Evolutionary conservation across 768 basidiomycete genomes (phyloP).

Genomic region (Termitomyces sp.): DNA sequence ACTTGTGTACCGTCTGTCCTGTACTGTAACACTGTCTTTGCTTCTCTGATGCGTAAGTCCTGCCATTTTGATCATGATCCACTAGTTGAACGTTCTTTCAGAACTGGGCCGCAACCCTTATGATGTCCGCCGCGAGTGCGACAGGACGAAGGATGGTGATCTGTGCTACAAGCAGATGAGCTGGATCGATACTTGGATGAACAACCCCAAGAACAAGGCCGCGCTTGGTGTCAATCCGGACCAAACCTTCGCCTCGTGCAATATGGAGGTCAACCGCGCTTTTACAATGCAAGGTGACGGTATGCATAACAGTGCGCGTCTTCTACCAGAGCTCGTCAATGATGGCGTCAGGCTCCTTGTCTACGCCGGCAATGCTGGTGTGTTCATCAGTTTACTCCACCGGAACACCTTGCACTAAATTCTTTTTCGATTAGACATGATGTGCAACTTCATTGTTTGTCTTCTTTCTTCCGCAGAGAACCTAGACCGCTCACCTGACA

Average conservation of each 20-base stretch:
- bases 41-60: slow-evolving; percentile 64
- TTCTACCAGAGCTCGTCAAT: slow-evolving; percentile 80
- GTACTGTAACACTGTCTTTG: slow-evolving; percentile 79
- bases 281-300: slow-evolving; percentile 84
- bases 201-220: slow-evolving; percentile 71
- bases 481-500: not conserved
- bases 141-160: slow-evolving; percentile 63
- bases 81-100: slow-evolving; percentile 21
- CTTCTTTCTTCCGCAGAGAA: not conserved
- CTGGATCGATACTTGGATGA: slow-evolving; percentile 91
- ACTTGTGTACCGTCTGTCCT: slow-evolving; percentile 70
- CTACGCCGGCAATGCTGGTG: slow-evolving; percentile 85
- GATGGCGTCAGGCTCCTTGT: slow-evolving; percentile 82
- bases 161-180: slow-evolving; percentile 78
- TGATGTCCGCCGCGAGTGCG: slow-evolving; percentile 77
- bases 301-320: slow-evolving; percentile 74
- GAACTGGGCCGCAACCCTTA: slow-evolving; percentile 84
- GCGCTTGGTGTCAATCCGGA: slow-evolving; percentile 69
- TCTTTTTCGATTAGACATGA: slow-evolving; percentile 51
- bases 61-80: not conserved
- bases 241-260: slow-evolving; percentile 67
- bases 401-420: not conserved
- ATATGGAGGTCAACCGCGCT: slow-evolving; percentile 74
- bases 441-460: slow-evolving; percentile 81
- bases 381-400: slow-evolving; percentile 19